Base-by-base conservation (phyloP, 2,329 filamentous ascomycete species). In the Fusarium udum region DNA sequence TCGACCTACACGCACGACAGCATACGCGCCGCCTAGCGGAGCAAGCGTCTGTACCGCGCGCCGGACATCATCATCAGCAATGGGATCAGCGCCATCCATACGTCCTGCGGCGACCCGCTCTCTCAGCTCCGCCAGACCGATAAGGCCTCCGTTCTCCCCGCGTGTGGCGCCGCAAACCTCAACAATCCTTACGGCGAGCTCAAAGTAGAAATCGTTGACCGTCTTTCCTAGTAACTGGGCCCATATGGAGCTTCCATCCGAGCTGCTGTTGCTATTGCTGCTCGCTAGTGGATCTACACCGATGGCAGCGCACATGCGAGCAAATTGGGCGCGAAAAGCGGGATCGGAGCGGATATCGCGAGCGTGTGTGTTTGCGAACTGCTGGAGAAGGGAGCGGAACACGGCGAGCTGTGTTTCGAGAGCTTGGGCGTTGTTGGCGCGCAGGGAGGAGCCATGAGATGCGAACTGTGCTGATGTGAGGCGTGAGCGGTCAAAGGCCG, bases 141-240 rank as follows among this genome's bases (percentile, higher is more conserved):
- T 94, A 78, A 99, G 85, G 0, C 96, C 96, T 12, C 96, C 96
- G 80, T 99, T 99, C 83, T 98, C 95, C 8, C 89, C 90, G 59
- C 96, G 87, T 49, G 95, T 98, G 59, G 92, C 90, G 11, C 94
- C 88, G 80, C 96, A 99, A 13, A 98, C 91, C 82, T 98, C 95
- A 11, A 99, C 96, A 2, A 98, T 93, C 56, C 94, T 89, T n/a
- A 98, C 95, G 3, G 95, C 96, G 51, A 99, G 90, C 85, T 97
- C 95, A 82, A 98, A 98, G 84, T 98, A 99, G 80, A 99, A 99
- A 82, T 99, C 96, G 80, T 98, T 97, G 76, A 99, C 95, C 77
- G 92, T 95, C 67, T 93, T 90, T 36, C 96, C 96, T 26, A 98
- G 88, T 71, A 98, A 90, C 85, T 98, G 95, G 14, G 94, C 93